Evolutionary conservation across 257 asterid species (phyloP), one percentile per base, ranked within the genome.

Genomic region (Marsdenia floribunda): DNA sequence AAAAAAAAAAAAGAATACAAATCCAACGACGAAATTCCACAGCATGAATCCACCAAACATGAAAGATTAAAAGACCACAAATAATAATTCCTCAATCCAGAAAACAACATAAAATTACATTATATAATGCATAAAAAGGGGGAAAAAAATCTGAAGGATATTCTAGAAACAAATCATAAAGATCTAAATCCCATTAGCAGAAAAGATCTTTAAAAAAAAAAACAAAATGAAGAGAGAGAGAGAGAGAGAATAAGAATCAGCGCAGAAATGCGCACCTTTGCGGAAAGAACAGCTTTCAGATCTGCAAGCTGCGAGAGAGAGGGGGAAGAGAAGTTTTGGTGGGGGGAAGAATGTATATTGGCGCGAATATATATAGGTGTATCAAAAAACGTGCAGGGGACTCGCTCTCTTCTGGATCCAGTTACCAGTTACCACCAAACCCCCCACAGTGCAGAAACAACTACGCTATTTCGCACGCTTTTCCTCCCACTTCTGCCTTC

Each of bases 381-480:
- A 65, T 65, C 73, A 19, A 65, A 75, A 33, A 65, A 75, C 78
- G 78, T 26, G 76, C 80, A 72, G 37, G 26, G 80, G 73, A 77
- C 80, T 77, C 80, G 80, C 76, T 77, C 80, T 63, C 18, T 69
- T 35, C 33, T 19, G 50, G 50, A 65, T 65, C 76, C 76, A 37
- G 40, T 55, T 71, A 38, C n/a, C 54, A 35, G 26, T 55, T 54
- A 38, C 40, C 54, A 35, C 16, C 18, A 37, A 65, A 8, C 29
- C 6, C 6, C 35, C 52, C 12, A 44, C 49, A 44, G 8, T 0
- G 49, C 49, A 44, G 49, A 44, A 44, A 44, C 75, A 53, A 37
- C 47, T 18, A 5, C 11, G 12, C 1, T 18, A 19, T 3, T 18
- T 37, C 6, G 40, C 50, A 65, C 70, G 50, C 50, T 65, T 65